A percentile compares a stretch with the other conserved stretches of the same genome.
Conservation (phyloP, 139 green algal species). For the Trebouxia sp. region DNA sequence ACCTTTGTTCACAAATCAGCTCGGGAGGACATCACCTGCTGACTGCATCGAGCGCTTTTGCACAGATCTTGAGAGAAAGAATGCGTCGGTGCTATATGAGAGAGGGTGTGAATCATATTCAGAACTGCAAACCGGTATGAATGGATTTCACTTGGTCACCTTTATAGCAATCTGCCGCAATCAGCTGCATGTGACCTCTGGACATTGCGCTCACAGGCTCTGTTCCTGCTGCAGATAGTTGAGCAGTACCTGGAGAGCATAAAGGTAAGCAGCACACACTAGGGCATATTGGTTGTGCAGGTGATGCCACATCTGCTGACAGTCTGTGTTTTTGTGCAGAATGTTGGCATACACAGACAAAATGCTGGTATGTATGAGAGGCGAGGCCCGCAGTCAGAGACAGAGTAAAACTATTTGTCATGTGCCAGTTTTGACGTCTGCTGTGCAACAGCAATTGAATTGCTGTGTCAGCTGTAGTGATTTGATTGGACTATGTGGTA, state of each 20-base stretch:
- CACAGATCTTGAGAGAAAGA: constrained; percentile 6
- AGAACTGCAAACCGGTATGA: constrained; percentile 16
- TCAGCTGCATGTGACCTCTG: no score
- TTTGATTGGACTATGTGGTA: neutral
- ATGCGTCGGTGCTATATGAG: constrained; percentile 3
- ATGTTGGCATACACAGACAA: constrained; percentile 24
- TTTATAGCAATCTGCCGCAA: no score
- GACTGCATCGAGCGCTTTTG: no score
- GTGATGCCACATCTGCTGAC: neutral
- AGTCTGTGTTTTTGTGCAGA: neutral
- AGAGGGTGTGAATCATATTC: constrained; percentile 23
- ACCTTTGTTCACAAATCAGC: neutral
- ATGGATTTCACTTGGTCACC: neutral
- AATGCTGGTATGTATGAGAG: constrained; percentile 16
- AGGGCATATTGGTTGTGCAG: neutral
- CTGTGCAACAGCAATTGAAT: no score
- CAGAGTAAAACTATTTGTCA: neutral
- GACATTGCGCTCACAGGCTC: no score
- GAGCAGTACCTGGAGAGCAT: constrained; percentile 21
- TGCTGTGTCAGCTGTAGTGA: no score
- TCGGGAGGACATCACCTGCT: no score
- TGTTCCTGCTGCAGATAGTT: neutral
- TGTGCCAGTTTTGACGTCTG: neutral
- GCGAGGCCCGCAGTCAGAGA: neutral
- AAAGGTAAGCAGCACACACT: neutral